Percentiles rank a stretch among this genome's conserved stretches.
Evolutionary conservation across 108 stramenopile species (phyloP).

Genomic region (Cyclotella kingstonii): DNA sequence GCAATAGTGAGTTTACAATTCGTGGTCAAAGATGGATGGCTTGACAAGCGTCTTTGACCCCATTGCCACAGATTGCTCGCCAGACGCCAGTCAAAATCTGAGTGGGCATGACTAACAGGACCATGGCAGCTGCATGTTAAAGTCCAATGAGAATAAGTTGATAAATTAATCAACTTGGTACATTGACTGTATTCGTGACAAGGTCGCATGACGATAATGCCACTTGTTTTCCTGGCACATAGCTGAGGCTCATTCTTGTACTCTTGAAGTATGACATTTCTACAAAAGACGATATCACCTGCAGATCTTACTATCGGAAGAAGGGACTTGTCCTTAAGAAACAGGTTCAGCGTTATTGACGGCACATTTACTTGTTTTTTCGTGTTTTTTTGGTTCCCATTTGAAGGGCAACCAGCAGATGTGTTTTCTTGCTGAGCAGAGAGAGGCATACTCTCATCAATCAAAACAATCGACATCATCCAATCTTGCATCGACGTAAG

Average conservation of each 20-base stretch:
- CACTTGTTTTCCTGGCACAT: conserved; percentile 15
- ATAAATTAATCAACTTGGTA: conserved; percentile 18
- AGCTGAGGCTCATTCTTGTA: conserved; percentile 39
- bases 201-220: conserved; percentile 18
- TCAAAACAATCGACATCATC: conserved; percentile 59
- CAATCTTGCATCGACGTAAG: conserved; percentile 61
- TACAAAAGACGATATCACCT: conserved; percentile 59
- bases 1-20: conserved; percentile 37
- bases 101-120: background rate
- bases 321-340: conserved; percentile 45
- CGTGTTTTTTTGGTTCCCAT: background rate
- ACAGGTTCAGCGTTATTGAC: conserved; percentile 53
- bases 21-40: conserved; percentile 55
- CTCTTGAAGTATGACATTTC: conserved; percentile 27
- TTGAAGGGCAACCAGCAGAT: conserved; percentile 8
- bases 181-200: conserved; percentile 9
- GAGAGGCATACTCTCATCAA: conserved; percentile 60
- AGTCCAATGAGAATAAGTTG: conserved; percentile 24
- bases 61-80: conserved; percentile 61
- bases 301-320: conserved; percentile 56
- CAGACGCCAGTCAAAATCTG: conserved; percentile 12
- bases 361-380: conserved; percentile 32
- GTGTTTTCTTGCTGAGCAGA: background rate
- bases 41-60: conserved; percentile 52
- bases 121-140: conserved; percentile 22